These are phyloP conservation scores for Leptomonas pyrrhocoris DNA, from an alignment of 208 protist species.

Conservation along the genomic window DNA sequence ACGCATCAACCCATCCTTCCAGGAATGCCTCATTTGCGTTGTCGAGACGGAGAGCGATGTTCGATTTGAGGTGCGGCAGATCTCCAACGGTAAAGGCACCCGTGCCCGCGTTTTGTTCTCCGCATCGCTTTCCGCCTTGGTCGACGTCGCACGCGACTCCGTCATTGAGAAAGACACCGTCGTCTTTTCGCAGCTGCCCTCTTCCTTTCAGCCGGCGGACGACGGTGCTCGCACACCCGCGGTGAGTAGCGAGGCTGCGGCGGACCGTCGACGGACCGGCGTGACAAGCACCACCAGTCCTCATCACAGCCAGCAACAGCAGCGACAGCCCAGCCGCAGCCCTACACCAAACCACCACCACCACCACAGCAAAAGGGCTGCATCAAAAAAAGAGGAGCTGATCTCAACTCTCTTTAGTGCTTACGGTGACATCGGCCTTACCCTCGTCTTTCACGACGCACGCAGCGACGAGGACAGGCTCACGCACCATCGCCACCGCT, in stretches of 20 bases:
- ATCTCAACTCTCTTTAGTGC: conserved; percentile 48
- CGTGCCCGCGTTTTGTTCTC: conserved; percentile 21
- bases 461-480: conserved; percentile 1
- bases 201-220: conserved; percentile 12
- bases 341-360: background rate
- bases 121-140: conserved; percentile 39
- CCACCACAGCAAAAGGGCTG: background rate
- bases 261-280: background rate
- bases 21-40: conserved; percentile 52
- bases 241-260: conserved; percentile 5
- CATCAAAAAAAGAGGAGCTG: conserved; percentile 38
- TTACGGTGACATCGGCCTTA: conserved; percentile 55
- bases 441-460: conserved; percentile 46
- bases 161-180: conserved; percentile 52
- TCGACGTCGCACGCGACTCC: conserved; percentile 54
- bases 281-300: background rate
- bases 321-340: background rate
- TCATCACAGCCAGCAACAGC: background rate
- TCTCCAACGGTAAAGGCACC: conserved; percentile 6
- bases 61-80: conserved; percentile 42
- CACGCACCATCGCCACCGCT: background rate
- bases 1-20: conserved; percentile 44
- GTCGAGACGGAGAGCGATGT: conserved; percentile 40
- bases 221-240: conserved; percentile 4
- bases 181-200: conserved; percentile 45